These are phyloP conservation scores for Antarctomyces pellizariae DNA, from an alignment of 495 filamentous ascomycete genomes.

Conservation along the genomic window DNA sequence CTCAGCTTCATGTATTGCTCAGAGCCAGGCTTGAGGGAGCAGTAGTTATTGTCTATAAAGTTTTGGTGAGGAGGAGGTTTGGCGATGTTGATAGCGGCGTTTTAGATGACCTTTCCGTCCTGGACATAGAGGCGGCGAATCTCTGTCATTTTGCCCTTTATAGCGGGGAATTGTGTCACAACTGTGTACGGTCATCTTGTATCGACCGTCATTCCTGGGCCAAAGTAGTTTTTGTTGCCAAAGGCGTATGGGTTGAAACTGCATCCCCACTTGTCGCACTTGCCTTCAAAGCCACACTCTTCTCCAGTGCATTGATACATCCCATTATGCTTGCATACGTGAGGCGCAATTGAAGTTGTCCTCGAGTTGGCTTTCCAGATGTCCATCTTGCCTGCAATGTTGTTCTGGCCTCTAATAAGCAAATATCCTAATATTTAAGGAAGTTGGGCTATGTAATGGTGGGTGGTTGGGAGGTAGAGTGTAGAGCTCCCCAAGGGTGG, in stretches of 20 bases:
- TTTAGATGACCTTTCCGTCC: constrained; percentile 27
- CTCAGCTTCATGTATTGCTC: constrained; percentile 28
- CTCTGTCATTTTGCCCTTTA: constrained; percentile 23
- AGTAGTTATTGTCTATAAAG: constrained; percentile 31
- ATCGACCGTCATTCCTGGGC: constrained; percentile 31
- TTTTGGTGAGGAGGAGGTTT: constrained; percentile 23
- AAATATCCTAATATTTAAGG: too few species aligned
- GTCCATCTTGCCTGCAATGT: constrained; percentile 28
- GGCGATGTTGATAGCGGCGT: constrained; percentile 17
- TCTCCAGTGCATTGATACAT: constrained; percentile 24
- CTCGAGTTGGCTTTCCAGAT: constrained; percentile 38
- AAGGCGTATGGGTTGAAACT: constrained; percentile 38
- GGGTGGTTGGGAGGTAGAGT: too few species aligned
- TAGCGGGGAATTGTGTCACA: constrained; percentile 37
- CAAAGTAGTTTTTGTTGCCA: constrained; percentile 32
- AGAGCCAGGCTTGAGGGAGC: constrained; percentile 26
- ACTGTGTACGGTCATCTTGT: constrained; percentile 36
- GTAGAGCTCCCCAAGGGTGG: too few species aligned
- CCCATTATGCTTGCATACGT: constrained; percentile 24
- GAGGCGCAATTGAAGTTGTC: constrained; percentile 32
- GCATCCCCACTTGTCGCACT: constrained; percentile 44
- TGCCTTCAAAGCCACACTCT: constrained; percentile 25
- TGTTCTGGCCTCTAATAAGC: too few species aligned
- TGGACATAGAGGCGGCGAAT: constrained; percentile 37
- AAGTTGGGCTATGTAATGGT: too few species aligned